A percentile compares a stretch with the other conserved stretches of the same genome.
phyloP scores from a whole-genome alignment of 2,329 filamentous ascomycete species.

The Periconia macrospinosa region DNA sequence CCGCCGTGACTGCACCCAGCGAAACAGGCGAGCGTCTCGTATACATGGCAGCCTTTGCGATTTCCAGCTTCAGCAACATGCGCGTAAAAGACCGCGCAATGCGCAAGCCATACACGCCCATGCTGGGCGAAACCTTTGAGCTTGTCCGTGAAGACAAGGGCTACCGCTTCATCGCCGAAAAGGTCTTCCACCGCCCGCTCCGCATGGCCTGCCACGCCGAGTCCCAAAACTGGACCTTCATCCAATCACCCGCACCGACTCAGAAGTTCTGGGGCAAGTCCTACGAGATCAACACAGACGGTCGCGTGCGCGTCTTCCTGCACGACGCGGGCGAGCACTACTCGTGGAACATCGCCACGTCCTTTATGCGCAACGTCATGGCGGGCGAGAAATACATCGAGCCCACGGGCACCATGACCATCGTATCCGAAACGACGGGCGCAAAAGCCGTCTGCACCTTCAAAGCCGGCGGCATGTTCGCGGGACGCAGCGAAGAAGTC shows the following conservation, averaged over 20 bases:
- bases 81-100: conserved; percentile 88
- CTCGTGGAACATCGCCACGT: conserved; percentile 85
- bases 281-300: conserved; percentile 90
- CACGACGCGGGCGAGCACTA: conserved; percentile 79
- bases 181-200: conserved; percentile 90
- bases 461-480: conserved; percentile 95
- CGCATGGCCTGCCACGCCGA: conserved; percentile 93
- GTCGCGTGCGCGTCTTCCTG: conserved; percentile 76
- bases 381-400: conserved; percentile 98
- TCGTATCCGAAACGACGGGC: conserved; percentile 81
- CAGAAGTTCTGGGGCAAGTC: conserved; percentile 99
- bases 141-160: conserved; percentile 84
- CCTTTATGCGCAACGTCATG: conserved; percentile 93
- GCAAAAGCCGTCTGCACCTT: conserved; percentile 87
- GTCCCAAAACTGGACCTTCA: conserved; percentile 78
- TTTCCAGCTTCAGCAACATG: conserved; percentile 80
- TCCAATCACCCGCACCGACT: conserved; percentile 82
- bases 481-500: conserved; percentile 89
- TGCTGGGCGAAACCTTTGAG: conserved; percentile 95
- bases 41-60: conserved; percentile 85
- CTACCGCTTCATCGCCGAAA: conserved; percentile 91
- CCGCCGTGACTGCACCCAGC: conserved; percentile 54
- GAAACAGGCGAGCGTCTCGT: conserved; percentile 73
- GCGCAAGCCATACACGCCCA: conserved; percentile 95
- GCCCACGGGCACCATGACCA: conserved; percentile 85